phyloP scores from a whole-genome alignment of 2,329 filamentous ascomycete species.

The Orbilia javanica region DNA sequence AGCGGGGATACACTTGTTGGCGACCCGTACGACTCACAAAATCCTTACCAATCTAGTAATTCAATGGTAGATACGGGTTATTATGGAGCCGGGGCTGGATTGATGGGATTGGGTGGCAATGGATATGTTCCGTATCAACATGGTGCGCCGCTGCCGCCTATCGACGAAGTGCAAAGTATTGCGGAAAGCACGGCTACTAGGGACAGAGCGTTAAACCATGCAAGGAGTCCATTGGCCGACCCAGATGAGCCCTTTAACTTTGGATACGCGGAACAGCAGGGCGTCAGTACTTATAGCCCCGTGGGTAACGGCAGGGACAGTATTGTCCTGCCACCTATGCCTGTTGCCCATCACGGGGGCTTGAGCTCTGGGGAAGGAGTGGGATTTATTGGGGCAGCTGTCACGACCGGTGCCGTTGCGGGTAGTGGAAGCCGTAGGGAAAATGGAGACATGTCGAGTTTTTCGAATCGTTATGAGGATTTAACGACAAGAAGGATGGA shows the following conservation, averaged over 20 bases:
- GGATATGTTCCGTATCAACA: conserved; percentile 48
- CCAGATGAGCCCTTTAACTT: conserved; percentile 43
- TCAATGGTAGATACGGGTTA: conserved; percentile 41
- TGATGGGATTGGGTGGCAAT: conserved; percentile 4
- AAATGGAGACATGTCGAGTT: conserved; percentile 23
- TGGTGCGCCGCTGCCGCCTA: conserved; percentile 51
- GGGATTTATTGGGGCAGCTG: conserved; percentile 37
- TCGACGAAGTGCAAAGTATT: conserved; percentile 57
- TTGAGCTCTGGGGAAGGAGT: conserved; percentile 26
- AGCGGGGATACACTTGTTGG: conserved; percentile 49
- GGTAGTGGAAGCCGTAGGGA: neutral
- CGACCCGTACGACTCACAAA: conserved; percentile 24
- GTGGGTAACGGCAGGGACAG: conserved; percentile 23
- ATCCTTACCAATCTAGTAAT: conserved; percentile 10
- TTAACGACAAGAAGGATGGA: conserved; percentile 29
- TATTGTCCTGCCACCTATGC: conserved; percentile 34
- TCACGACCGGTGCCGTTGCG: conserved; percentile 3
- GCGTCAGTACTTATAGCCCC: conserved; percentile 38
- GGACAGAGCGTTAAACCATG: conserved; percentile 14
- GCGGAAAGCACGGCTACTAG: conserved; percentile 41
- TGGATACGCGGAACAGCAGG: conserved; percentile 31
- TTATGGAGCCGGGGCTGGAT: conserved; percentile 42
- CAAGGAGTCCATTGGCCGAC: neutral
- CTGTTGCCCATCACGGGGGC: conserved; percentile 19
- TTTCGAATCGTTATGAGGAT: conserved; percentile 54